These are phyloP conservation scores for Cercospora beticola DNA, from an alignment of 2,329 filamentous ascomycete genomes.

Conservation along the genomic window DNA sequence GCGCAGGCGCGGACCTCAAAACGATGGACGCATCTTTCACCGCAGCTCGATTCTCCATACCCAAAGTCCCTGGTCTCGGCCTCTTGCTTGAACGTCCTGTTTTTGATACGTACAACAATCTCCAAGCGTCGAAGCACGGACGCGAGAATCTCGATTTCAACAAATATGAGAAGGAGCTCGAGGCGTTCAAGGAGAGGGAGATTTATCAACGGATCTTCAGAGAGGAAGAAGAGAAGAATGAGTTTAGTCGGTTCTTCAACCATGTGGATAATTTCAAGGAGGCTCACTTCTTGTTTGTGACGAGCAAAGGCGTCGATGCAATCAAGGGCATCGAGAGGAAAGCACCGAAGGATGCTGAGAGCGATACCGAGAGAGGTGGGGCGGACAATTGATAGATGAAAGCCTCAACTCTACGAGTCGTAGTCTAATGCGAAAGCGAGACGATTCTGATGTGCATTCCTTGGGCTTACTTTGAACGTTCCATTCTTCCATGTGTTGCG, in stretches of 20 bases:
- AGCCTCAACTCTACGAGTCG: neutral
- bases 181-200: slow-evolving; percentile 84
- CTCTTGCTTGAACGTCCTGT: slow-evolving; percentile 86
- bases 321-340: slow-evolving; percentile 37
- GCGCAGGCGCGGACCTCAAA: slow-evolving; percentile 71
- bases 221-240: slow-evolving; percentile 81
- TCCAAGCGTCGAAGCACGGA: slow-evolving; percentile 62
- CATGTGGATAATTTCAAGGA: slow-evolving; percentile 54
- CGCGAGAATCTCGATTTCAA: slow-evolving; percentile 74
- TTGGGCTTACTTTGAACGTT: neutral
- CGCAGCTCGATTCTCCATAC: slow-evolving; percentile 73
- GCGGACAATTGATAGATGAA: slow-evolving; percentile 4
- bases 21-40: slow-evolving; percentile 75
- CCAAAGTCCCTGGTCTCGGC: slow-evolving; percentile 88
- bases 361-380: slow-evolving; percentile 5
- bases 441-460: neutral
- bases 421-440: neutral
- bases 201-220: slow-evolving; percentile 92
- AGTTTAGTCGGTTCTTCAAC: slow-evolving; percentile 55
- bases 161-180: slow-evolving; percentile 73
- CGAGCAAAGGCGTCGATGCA: slow-evolving; percentile 49
- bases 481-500: neutral
- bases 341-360: slow-evolving; percentile 6
- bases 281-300: slow-evolving; percentile 51
- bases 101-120: slow-evolving; percentile 83